phyloP scores from a whole-genome alignment of 139 green algal genomes.

The Nannochloris sp. region DNA sequence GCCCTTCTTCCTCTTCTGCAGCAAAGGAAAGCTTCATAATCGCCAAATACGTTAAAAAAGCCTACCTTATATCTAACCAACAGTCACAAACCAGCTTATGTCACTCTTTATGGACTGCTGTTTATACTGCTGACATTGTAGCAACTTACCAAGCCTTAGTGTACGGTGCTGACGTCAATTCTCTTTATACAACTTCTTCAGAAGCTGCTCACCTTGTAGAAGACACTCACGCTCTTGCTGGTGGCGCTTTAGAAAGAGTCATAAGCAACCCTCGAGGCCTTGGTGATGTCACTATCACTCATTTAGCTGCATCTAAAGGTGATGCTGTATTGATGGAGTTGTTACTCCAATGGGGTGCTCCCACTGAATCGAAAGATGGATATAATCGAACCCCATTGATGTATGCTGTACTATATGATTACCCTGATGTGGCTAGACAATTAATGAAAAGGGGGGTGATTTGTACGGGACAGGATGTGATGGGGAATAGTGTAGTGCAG shows the following conservation, averaged over 20 bases:
- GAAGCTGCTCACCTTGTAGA: background rate
- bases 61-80: background rate
- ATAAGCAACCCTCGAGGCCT: background rate
- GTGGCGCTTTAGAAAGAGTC: background rate
- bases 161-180: background rate
- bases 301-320: background rate
- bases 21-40: slow-evolving; percentile 19
- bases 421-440: background rate
- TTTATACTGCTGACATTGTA: slow-evolving; percentile 9
- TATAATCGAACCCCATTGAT: slow-evolving; percentile 17
- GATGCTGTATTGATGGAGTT: slow-evolving; percentile 9
- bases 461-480: background rate
- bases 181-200: background rate
- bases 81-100: background rate
- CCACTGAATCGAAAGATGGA: slow-evolving; percentile 13
- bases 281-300: background rate
- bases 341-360: slow-evolving; percentile 17
- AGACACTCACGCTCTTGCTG: background rate
- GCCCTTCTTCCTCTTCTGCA: background rate
- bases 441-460: background rate
- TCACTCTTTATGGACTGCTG: slow-evolving; percentile 18
- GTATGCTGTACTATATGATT: slow-evolving; percentile 4
- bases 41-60: slow-evolving; percentile 16
- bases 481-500: background rate
- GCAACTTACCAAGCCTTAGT: background rate